Conservation (phyloP, 495 filamentous ascomycete genomes). For the Penicillium tannophilum region DNA sequence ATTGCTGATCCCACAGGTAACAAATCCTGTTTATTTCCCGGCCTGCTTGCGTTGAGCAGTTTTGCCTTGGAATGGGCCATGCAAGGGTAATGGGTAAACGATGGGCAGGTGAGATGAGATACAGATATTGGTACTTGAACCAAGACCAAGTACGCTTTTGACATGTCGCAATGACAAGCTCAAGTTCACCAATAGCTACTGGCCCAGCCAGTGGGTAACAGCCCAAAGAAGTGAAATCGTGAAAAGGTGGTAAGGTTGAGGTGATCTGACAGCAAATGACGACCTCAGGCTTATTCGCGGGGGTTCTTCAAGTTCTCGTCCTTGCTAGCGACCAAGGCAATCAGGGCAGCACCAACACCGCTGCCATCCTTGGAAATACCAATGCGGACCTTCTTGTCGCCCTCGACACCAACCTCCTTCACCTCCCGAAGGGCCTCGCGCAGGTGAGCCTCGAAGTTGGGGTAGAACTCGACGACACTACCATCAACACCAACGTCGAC, state of each 20-base stretch:
- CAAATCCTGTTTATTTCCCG: constrained; percentile 6
- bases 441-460: constrained; percentile 78
- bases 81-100: constrained; percentile 2
- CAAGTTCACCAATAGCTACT: constrained; percentile 6
- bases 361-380: constrained; percentile 93
- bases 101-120: not conserved
- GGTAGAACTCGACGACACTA: constrained; percentile 88
- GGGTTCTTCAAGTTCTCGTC: constrained; percentile 28
- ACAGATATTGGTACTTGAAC: not conserved
- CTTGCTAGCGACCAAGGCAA: constrained; percentile 71
- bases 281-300: not conserved
- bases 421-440: constrained; percentile 72
- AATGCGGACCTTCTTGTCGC: constrained; percentile 80
- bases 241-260: constrained; percentile 9
- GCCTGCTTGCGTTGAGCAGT: constrained; percentile 11
- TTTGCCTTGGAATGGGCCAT: constrained; percentile 13
- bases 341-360: constrained; percentile 88
- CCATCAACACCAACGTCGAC: constrained; percentile 93
- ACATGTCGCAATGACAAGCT: not conserved
- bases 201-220: constrained; percentile 10
- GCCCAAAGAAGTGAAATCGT: not conserved
- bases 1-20: constrained; percentile 3
- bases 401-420: constrained; percentile 67
- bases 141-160: not conserved
- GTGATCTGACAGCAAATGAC: not conserved